These are phyloP conservation scores for Boletus subparvulus DNA, from an alignment of 768 basidiomycete species.

Conservation along the genomic window DNA sequence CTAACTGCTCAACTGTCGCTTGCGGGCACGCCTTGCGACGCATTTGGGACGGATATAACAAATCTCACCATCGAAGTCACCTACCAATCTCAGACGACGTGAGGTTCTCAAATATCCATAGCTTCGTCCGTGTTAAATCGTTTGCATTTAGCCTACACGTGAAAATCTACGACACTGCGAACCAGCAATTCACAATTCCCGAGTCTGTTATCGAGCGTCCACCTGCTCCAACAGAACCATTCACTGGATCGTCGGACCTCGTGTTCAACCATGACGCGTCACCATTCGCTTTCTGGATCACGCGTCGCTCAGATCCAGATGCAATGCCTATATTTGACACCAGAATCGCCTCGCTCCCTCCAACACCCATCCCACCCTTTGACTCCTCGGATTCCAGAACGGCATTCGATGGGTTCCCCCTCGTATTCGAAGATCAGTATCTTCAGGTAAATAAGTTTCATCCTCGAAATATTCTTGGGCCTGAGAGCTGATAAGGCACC, in stretches of 20 bases:
- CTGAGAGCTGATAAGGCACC: not conserved
- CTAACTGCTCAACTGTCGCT: constrained; percentile 55
- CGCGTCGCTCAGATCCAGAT: constrained; percentile 57
- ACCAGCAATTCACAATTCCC: constrained; percentile 68
- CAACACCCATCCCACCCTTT: constrained; percentile 57
- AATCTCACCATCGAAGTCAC: constrained; percentile 64
- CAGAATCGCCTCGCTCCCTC: constrained; percentile 57
- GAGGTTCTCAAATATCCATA: constrained; percentile 4
- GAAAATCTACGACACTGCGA: constrained; percentile 60
- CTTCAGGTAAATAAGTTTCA: constrained; percentile 49
- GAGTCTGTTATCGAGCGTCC: constrained; percentile 50
- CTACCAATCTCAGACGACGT: constrained; percentile 60
- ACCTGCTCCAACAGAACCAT: constrained; percentile 32
- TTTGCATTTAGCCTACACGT: constrained; percentile 54
- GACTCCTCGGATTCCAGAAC: constrained; percentile 51
- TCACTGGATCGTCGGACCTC: constrained; percentile 52
- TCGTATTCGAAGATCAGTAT: constrained; percentile 81
- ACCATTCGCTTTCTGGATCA: constrained; percentile 83
- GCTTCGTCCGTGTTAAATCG: not conserved
- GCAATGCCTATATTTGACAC: constrained; percentile 69
- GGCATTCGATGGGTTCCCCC: constrained; percentile 59
- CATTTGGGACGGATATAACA: constrained; percentile 59
- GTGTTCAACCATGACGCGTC: constrained; percentile 62
- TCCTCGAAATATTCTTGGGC: not conserved
- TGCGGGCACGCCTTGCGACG: constrained; percentile 58